Conservation (phyloP, 352 stramenopile genomes). For the Phytophthora pinifolia region DNA sequence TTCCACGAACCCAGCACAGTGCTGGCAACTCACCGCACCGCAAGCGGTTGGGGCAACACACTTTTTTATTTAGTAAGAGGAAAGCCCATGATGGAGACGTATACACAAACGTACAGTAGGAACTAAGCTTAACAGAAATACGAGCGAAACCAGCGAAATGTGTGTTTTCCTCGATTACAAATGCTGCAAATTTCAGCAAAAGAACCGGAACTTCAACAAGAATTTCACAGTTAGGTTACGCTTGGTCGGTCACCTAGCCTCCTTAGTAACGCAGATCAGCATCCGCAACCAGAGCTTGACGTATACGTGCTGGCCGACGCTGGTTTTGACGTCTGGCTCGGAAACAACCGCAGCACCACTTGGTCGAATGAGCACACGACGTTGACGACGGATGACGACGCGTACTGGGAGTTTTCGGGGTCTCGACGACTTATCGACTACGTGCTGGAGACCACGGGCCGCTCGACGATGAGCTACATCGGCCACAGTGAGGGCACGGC, state of each 20-base stretch:
- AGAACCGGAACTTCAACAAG: neutral
- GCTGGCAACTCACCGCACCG: slow-evolving; percentile 17
- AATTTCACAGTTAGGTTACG: too few relatives aligned
- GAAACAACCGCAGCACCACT: slow-evolving; percentile 61
- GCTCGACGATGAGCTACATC: slow-evolving; percentile 48
- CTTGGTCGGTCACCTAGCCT: too few relatives aligned
- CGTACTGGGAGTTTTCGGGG: slow-evolving; percentile 54
- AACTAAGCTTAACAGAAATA: slow-evolving; percentile 35
- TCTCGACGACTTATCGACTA: slow-evolving; percentile 52
- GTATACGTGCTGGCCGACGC: slow-evolving; percentile 53
- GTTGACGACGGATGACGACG: slow-evolving; percentile 29
- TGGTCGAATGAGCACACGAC: slow-evolving; percentile 50
- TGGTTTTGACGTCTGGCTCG: slow-evolving; percentile 59
- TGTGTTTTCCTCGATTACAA: neutral
- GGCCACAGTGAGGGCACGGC: slow-evolving; percentile 54
- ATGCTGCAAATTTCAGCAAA: neutral
- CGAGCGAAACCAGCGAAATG: slow-evolving; percentile 17
- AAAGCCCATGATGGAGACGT: slow-evolving; percentile 20
- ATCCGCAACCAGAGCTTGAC: slow-evolving; percentile 48
- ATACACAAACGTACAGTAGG: slow-evolving; percentile 32
- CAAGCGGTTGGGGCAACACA: slow-evolving; percentile 12
- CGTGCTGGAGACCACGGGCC: slow-evolving; percentile 33
- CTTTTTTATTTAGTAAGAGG: slow-evolving; percentile 42
- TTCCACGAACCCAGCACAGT: slow-evolving; percentile 19
- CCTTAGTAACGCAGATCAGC: too few relatives aligned